Evolutionary conservation across 768 basidiomycete species (phyloP).

Genomic region (Tylopilus vinaceipallidus): DNA sequence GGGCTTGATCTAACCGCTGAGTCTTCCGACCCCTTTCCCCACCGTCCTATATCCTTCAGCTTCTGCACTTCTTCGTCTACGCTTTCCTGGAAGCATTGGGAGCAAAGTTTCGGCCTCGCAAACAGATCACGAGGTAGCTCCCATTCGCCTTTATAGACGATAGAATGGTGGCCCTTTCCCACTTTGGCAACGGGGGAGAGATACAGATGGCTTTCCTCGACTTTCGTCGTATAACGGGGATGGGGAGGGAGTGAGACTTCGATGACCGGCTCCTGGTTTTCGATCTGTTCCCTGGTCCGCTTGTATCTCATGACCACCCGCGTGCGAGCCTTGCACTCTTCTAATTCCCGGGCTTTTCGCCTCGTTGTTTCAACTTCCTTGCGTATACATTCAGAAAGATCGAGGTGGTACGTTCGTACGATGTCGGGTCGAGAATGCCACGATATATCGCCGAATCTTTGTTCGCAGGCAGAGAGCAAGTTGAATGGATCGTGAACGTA

Average conservation of each 20-base stretch:
- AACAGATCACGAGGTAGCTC: conserved; percentile 48
- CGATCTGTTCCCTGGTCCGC: conserved; percentile 19
- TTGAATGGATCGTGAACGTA: conserved; percentile 45
- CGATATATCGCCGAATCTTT: background rate
- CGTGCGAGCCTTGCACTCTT: conserved; percentile 14
- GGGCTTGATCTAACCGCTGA: no score
- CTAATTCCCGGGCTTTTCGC: conserved; percentile 7
- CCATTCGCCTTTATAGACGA: conserved; percentile 49
- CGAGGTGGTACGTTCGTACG: conserved; percentile 32
- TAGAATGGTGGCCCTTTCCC: conserved; percentile 53
- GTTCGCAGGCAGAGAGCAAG: conserved; percentile 24
- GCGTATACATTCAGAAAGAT: background rate
- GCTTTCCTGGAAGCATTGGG: conserved; percentile 36
- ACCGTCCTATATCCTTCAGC: conserved; percentile 23
- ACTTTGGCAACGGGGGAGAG: conserved; percentile 36
- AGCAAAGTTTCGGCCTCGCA: conserved; percentile 36
- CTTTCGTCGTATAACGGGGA: conserved; percentile 18
- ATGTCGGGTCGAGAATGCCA: conserved; percentile 35
- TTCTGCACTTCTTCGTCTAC: conserved; percentile 19
- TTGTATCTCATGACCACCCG: conserved; percentile 21
- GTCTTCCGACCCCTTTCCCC: conserved; percentile 20
- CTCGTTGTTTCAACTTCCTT: conserved; percentile 2
- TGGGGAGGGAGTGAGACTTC: conserved; percentile 32
- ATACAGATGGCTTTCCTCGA: conserved; percentile 48
- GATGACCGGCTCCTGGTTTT: conserved; percentile 26